Conservation (phyloP, 768 basidiomycete species). For the Mycena leptocephala region DNA sequence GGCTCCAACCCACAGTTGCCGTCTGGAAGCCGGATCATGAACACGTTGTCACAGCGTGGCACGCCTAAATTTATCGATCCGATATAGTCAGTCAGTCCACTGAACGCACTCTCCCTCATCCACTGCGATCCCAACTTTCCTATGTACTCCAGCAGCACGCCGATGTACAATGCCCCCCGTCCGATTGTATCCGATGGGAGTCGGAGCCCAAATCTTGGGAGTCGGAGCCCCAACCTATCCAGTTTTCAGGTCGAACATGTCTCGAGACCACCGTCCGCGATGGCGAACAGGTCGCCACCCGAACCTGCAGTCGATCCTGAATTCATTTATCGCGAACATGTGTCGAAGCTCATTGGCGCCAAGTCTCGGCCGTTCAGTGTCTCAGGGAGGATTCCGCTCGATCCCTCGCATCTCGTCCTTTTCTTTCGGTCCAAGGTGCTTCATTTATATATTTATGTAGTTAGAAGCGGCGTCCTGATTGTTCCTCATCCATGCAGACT, state of each 20-base stretch:
- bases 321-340: slow-evolving; percentile 66
- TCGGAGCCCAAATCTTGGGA: slow-evolving; percentile 21
- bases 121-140: not conserved
- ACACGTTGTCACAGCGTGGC: slow-evolving; percentile 30
- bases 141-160: slow-evolving; percentile 21
- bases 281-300: slow-evolving; percentile 44
- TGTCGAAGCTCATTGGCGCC: slow-evolving; percentile 69
- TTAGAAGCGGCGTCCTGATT: not conserved
- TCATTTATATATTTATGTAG: slow-evolving; percentile 7
- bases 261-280: slow-evolving; percentile 47
- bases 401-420: slow-evolving; percentile 76
- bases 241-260: slow-evolving; percentile 36
- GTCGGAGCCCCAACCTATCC: slow-evolving; percentile 31
- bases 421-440: slow-evolving; percentile 87
- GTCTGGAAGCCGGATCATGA: slow-evolving; percentile 24
- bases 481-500: slow-evolving; percentile 59
- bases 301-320: slow-evolving; percentile 64
- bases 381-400: slow-evolving; percentile 79
- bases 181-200: slow-evolving; percentile 19
- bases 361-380: slow-evolving; percentile 77
- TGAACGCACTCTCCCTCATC: not conserved
- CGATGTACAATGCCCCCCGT: slow-evolving; percentile 14
- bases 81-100: slow-evolving; percentile 8
- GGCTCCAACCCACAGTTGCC: not conserved
- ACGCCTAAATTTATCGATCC: slow-evolving; percentile 29